These are phyloP conservation scores for Clarireedia hainanense DNA, from an alignment of 2,329 filamentous ascomycete genomes.

Conservation along the genomic window DNA sequence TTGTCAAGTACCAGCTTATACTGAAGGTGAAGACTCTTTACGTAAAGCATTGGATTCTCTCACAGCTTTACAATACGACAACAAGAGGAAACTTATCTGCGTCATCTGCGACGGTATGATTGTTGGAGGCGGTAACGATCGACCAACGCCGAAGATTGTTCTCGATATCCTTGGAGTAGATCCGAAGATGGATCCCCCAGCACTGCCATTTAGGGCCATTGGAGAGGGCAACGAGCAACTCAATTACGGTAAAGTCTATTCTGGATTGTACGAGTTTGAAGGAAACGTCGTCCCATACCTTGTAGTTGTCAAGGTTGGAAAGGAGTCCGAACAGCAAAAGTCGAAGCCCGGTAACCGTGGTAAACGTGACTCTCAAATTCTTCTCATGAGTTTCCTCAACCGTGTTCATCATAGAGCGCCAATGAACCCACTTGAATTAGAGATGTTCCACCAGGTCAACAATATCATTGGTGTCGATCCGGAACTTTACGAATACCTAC, in stretches of 20 bases:
- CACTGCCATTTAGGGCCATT: constrained; percentile 88
- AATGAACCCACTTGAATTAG: constrained; percentile 92
- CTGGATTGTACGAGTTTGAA: constrained; percentile 93
- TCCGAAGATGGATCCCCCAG: constrained; percentile 90
- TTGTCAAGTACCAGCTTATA: constrained; percentile 95
- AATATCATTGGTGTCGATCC: constrained; percentile 98
- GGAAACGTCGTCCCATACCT: constrained; percentile 96
- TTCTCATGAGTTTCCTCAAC: constrained; percentile 96
- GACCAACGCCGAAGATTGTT: constrained; percentile 94
- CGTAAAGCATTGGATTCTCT: constrained; percentile 90
- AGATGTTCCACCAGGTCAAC: constrained; percentile 99
- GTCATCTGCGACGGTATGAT: constrained; percentile 98
- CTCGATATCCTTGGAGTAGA: constrained; percentile 96
- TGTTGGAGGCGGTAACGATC: constrained; percentile 90
- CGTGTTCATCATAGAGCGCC: constrained; percentile 88
- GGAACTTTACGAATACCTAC: constrained; percentile 90
- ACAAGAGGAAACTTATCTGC: constrained; percentile 94
- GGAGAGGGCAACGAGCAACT: constrained; percentile 84
- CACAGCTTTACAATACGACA: constrained; percentile 91
- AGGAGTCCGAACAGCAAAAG: constrained; percentile 86
- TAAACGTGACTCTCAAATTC: constrained; percentile 95
- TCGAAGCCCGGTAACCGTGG: constrained; percentile 95
- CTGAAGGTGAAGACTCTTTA: constrained; percentile 91
- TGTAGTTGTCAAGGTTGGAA: constrained; percentile 93
- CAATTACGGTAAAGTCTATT: constrained; percentile 98